These are phyloP conservation scores for Diaporthe helianthi DNA, from an alignment of 2,329 filamentous ascomycete species.

Conservation along the genomic window DNA sequence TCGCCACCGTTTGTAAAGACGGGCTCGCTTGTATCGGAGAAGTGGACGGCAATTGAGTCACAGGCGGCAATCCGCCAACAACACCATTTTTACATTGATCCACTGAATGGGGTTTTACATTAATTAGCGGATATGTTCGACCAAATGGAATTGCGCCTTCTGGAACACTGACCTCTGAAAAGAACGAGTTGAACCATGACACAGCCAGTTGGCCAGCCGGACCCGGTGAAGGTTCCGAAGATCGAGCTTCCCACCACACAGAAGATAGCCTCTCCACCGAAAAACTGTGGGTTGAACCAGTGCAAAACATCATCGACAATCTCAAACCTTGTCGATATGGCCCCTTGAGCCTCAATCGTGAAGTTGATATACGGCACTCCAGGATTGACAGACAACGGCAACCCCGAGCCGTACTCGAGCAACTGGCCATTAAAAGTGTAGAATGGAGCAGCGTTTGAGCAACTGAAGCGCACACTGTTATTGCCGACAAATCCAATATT, in stretches of 20 bases:
- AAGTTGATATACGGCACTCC: background rate
- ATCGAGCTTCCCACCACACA: conserved; percentile 1
- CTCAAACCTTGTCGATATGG: background rate
- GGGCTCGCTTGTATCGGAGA: background rate
- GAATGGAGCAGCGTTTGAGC: background rate
- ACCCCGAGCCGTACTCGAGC: background rate
- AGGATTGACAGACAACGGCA: background rate
- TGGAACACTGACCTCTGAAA: background rate
- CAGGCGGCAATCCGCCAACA: background rate
- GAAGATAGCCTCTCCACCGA: background rate
- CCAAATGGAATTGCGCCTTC: accelerated
- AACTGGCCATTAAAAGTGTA: background rate
- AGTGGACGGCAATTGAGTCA: background rate
- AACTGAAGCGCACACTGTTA: background rate
- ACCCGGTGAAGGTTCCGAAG: background rate
- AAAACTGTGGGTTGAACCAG: background rate
- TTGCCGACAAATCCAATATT: background rate
- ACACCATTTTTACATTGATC: background rate
- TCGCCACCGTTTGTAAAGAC: background rate
- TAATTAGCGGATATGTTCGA: background rate
- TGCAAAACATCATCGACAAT: background rate
- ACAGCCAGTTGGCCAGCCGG: background rate
- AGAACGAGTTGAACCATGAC: background rate
- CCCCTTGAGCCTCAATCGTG: background rate
- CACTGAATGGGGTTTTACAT: background rate